Base-by-base conservation (phyloP, 2,329 filamentous ascomycete species). In the Aspergillus viridinutans region DNA sequence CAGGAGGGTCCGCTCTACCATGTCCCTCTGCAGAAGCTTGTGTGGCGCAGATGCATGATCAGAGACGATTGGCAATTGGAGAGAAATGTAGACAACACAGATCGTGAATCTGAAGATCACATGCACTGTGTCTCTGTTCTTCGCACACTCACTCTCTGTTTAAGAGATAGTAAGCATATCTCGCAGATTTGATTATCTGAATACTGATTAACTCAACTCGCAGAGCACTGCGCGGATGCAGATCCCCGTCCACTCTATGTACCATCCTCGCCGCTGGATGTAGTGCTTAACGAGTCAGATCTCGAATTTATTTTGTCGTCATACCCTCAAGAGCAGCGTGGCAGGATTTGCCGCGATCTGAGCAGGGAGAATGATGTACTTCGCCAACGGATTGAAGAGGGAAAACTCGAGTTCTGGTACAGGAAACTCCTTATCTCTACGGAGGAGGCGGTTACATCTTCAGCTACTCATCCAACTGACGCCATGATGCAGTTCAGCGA, bases 41-140 rank as follows among this genome's bases (percentile, higher is more conserved):
- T 97, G 60, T 99, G 94, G 94, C 88, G 94, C 69, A 85, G 94
- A 54, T 88, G 91, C 59, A 89, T 89, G 67, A 82, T 93, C 63
- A 85, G 87, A 51, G 92, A 97, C 71, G 85, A 97, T 69, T 99
- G 94, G 94, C 78, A 83, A 26, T 80, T 78, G 57, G 83, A 95
- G 69, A 93, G 94, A 68, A 85, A 90, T 63, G 93, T 89, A 0
- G 85, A 88, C 58, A 88, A 90, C 69, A 85, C 85, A 56, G 92
- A 96, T 67, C 76, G 78, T 3, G 82, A 89, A 60, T 83, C 91
- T 28, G 79, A 86, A 53, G 80, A 82, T 28, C 78, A 83, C 20
- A 74, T 95, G 26, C 78, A 79, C 32, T 76, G 81, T 56, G 96
- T 91, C 3, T 80, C 86, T 28, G 78, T 91, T 4, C 92, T 86